Percentiles rank a stretch among this genome's conserved stretches.
phyloP scores from a whole-genome alignment of 192 early-diverging fungal species.

The Obelidium mucronatum region DNA sequence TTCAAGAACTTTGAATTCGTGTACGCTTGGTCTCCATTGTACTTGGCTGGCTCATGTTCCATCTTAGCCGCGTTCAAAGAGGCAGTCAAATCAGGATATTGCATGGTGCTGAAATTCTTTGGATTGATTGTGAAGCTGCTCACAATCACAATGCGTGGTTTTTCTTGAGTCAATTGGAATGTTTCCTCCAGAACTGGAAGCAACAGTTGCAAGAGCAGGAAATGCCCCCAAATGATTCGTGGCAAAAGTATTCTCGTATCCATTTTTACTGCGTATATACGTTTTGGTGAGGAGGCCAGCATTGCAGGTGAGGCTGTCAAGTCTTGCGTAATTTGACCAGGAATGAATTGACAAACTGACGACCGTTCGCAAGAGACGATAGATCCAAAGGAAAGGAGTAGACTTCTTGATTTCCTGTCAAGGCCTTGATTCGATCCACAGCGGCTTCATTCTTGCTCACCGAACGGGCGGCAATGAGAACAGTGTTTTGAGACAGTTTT shows the following conservation, averaged over 20 bases:
- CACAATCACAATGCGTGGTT: background rate
- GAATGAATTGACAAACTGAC: background rate
- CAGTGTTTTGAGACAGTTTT: background rate
- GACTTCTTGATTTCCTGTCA: constrained; percentile 33
- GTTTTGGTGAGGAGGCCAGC: constrained; percentile 61
- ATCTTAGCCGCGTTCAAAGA: background rate
- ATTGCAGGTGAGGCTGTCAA: constrained; percentile 43
- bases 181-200: constrained; percentile 2
- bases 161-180: background rate
- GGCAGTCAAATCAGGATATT: background rate
- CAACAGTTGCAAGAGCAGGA: constrained; percentile 32
- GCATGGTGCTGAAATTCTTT: background rate
- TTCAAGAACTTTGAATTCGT: background rate
- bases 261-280: constrained; percentile 34
- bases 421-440: constrained; percentile 32
- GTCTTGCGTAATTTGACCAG: background rate
- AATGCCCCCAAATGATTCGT: constrained; percentile 62
- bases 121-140: background rate
- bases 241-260: constrained; percentile 58
- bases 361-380: background rate
- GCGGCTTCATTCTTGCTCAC: constrained; percentile 11
- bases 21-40: background rate
- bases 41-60: background rate
- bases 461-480: constrained; percentile 35
- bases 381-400: background rate